A percentile compares a stretch with the other conserved stretches of the same genome.
Conservation (phyloP, 2,329 filamentous ascomycete genomes). For the Rhinocladiella similis region DNA sequence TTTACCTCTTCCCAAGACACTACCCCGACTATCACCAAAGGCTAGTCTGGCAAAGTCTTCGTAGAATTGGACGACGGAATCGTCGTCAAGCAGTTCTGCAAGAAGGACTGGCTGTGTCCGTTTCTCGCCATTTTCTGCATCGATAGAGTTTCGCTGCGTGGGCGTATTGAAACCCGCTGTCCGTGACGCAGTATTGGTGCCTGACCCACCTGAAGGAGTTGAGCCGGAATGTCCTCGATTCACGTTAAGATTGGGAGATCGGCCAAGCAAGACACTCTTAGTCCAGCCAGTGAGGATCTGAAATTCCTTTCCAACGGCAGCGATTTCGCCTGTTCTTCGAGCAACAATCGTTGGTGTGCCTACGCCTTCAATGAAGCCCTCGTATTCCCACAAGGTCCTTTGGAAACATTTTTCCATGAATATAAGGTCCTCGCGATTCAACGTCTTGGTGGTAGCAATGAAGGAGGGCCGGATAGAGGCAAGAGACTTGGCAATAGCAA, state of each 20-base stretch:
- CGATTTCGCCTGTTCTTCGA: constrained; percentile 90
- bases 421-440: constrained; percentile 84
- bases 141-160: constrained; percentile 11
- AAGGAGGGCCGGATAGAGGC: constrained; percentile 90
- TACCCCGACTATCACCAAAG: constrained; percentile 85
- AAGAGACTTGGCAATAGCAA: constrained; percentile 83
- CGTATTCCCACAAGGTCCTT: constrained; percentile 86
- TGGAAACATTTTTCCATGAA: constrained; percentile 99
- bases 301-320: constrained; percentile 93
- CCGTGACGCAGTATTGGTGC: constrained; percentile 39
- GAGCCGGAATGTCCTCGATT: constrained; percentile 61
- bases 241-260: constrained; percentile 82
- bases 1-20: constrained; percentile 79
- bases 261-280: constrained; percentile 82
- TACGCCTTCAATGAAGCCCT: constrained; percentile 85
- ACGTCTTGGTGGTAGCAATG: constrained; percentile 84
- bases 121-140: constrained; percentile 32
- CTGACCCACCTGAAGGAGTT: constrained; percentile 36
- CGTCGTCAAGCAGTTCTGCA: constrained; percentile 88
- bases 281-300: constrained; percentile 94
- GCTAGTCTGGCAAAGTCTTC: constrained; percentile 92
- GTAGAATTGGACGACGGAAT: constrained; percentile 91
- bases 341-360: constrained; percentile 91
- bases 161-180: constrained; percentile 52
- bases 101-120: constrained; percentile 80